Evolutionary conservation across 2,329 filamentous ascomycete genomes (phyloP), one percentile per base, ranked within the genome.

Genomic region (Fusarium pilosicola): DNA sequence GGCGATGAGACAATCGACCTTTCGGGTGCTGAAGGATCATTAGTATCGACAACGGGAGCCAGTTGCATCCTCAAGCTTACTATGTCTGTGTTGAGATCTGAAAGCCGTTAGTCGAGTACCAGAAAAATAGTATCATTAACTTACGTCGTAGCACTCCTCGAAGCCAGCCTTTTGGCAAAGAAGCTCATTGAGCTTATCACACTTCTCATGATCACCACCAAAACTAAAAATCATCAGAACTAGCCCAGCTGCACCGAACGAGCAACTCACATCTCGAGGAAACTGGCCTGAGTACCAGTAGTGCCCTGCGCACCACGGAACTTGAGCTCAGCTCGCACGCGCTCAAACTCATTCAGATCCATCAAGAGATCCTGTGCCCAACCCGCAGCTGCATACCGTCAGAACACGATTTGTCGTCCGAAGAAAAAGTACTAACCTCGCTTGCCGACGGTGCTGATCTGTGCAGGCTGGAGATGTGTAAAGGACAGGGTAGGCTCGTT

Each of bases 141-240:
- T 41, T 41, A 55, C 51, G 6, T 55, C 51, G 8, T 55, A 55
- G 34, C 51, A 55, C 11, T 57, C 63, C 22, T 65, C 61, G 0
- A 65, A 66, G 2, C 48, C 63, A 48, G 63, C 63, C 61, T 66
- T 66, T 34, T 65, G 30, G 41, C 63, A 66, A 1, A 66, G 61
- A 4, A 66, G 22, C 49, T 65, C 61, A 10, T 66, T 66, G 30
- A 66, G 22, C 42, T 65, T 45, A 12, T 66, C 63, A 1, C 63
- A 66, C 63, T 66, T 66, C 1, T 57, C 62, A 6, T 65, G 61
- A 55, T 55, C 51, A n/a, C 44, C 32, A 24, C 56, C 44, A 7
- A 52, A 42, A 20, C 44, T 59, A n/a, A 15, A 24, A 24, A 8
- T 3, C 4, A 12, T 59, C 15, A 59, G 34, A 15, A 38, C 12